These are phyloP conservation scores for Diversispora epigaea DNA, from an alignment of 192 early-diverging fungal species.

Conservation along the genomic window DNA sequence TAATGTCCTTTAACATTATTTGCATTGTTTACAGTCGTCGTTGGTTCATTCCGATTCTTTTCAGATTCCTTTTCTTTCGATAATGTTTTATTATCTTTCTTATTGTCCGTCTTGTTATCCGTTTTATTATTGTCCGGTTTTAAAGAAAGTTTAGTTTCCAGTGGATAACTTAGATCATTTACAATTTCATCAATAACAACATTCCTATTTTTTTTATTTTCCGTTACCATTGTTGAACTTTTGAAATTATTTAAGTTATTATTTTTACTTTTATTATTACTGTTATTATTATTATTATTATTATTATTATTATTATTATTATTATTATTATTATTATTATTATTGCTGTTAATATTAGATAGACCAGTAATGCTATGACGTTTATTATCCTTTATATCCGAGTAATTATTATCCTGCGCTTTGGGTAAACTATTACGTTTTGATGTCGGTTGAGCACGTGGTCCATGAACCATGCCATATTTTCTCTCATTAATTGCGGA, in stretches of 20 bases:
- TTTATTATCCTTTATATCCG: too few species aligned
- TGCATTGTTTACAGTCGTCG: not conserved
- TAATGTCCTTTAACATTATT: constrained; percentile 10
- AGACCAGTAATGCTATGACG: too few species aligned
- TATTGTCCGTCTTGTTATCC: not conserved
- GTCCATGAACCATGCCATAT: too few species aligned
- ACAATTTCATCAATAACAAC: constrained; percentile 21
- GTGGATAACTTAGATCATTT: constrained; percentile 27
- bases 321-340: too few species aligned
- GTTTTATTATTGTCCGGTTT: not conserved
- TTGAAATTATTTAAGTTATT: not conserved
- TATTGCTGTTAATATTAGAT: too few species aligned
- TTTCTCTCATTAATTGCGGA: not conserved
- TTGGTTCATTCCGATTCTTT: not conserved
- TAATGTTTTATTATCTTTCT: not conserved
- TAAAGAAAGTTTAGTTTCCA: constrained; percentile 24
- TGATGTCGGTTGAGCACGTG: too few species aligned
- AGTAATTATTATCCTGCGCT: too few species aligned
- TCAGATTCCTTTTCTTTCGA: too few species aligned
- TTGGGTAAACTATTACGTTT: too few species aligned
- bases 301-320: too few species aligned
- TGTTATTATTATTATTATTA: too few species aligned
- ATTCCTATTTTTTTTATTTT: constrained; percentile 2
- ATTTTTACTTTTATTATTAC: not conserved
- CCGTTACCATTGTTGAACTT: not conserved